A percentile compares a stretch with the other conserved stretches of the same genome.
phyloP scores from a whole-genome alignment of 495 filamentous ascomycete genomes.

The Xylaria palmicola region DNA sequence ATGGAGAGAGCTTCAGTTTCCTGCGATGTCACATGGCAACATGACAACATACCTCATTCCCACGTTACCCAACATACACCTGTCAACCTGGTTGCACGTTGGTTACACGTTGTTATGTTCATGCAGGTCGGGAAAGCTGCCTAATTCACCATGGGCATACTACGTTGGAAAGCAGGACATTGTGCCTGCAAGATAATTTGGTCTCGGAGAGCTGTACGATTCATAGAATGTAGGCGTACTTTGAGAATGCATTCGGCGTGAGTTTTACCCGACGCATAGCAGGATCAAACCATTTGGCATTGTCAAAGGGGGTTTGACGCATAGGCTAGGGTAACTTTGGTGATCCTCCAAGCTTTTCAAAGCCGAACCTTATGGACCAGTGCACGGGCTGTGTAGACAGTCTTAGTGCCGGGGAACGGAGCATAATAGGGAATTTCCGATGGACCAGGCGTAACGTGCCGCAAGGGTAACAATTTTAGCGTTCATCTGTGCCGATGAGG shows the following conservation, averaged over 20 bases:
- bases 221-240: not conserved
- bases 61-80: conserved; percentile 3
- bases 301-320: not conserved
- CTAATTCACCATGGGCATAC: not conserved
- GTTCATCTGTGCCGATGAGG: not conserved
- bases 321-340: not conserved
- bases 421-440: not conserved
- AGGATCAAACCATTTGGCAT: not conserved
- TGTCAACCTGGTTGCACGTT: conserved; percentile 3
- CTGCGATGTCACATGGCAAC: too few species aligned
- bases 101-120: not conserved
- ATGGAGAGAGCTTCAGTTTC: not conserved
- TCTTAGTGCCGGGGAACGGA: conserved; percentile 1
- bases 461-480: not conserved
- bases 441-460: not conserved
- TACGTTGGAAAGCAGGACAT: not conserved
- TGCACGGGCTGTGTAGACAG: not conserved
- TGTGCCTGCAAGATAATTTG: not conserved
- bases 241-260: not conserved
- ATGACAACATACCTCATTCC: too few species aligned
- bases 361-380: not conserved
- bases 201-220: too few species aligned
- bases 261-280: not conserved
- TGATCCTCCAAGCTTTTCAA: not conserved
- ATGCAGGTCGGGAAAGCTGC: not conserved